A percentile compares a stretch with the other conserved stretches of the same genome.
Conservation (phyloP, 1,139 yeast species). For the Blastobotrys indianensis region DNA sequence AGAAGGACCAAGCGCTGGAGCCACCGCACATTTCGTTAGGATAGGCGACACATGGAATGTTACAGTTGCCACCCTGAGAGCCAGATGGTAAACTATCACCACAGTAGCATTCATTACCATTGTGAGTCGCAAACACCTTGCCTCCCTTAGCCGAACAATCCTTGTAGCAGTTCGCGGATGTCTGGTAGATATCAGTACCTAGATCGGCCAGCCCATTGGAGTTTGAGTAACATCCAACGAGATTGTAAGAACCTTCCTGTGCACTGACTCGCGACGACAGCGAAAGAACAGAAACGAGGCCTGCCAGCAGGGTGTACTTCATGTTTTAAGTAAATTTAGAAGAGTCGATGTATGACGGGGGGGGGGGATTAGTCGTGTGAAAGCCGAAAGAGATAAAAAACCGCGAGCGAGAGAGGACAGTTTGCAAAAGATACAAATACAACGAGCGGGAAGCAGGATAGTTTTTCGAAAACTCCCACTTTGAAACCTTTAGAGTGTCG, state of each 20-base stretch:
- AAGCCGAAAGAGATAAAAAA: too few species aligned
- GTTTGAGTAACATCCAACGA: slow-evolving; percentile 25
- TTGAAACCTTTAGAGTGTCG: too few species aligned
- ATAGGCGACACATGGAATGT: slow-evolving; percentile 47
- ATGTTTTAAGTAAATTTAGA: neutral
- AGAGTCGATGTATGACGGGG: too few species aligned
- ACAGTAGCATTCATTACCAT: slow-evolving; percentile 62
- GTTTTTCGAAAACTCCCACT: too few species aligned
- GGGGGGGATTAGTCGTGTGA: too few species aligned
- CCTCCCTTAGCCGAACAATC: slow-evolving; percentile 14
- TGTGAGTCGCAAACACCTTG: slow-evolving; percentile 53
- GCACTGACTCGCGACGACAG: slow-evolving; percentile 3
- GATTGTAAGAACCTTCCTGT: slow-evolving; percentile 4
- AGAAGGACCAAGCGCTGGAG: slow-evolving; percentile 39
- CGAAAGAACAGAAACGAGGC: slow-evolving; percentile 2
- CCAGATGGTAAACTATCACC: slow-evolving; percentile 49
- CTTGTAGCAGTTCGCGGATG: slow-evolving; percentile 15
- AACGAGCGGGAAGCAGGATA: too few species aligned
- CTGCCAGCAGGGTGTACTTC: slow-evolving; percentile 8
- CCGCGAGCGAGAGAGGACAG: too few species aligned
- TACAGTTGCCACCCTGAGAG: slow-evolving; percentile 38
- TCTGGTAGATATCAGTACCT: slow-evolving; percentile 18
- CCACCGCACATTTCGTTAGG: slow-evolving; percentile 56
- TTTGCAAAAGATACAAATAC: too few species aligned
- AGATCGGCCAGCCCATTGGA: slow-evolving; percentile 17